Percentiles rank a stretch among this genome's conserved stretches.
Evolutionary conservation across 2,329 filamentous ascomycete species (phyloP).

Genomic region (Verticillium klebahnii): DNA sequence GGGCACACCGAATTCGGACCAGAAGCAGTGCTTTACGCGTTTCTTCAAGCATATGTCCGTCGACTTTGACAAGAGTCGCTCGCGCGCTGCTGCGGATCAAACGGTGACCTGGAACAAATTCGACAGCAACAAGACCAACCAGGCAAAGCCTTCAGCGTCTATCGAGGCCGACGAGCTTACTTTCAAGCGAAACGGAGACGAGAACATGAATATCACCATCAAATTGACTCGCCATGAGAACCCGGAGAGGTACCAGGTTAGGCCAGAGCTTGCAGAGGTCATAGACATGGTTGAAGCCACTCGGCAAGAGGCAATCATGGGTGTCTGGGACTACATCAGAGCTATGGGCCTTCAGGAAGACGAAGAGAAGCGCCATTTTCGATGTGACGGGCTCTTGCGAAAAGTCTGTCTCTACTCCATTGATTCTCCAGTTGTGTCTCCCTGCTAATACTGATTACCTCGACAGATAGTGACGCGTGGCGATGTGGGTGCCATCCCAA

Average conservation of each 20-base stretch:
- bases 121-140: constrained; percentile 39
- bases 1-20: constrained; percentile 24
- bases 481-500: constrained; percentile 79
- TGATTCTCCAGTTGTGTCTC: not conserved
- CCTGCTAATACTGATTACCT: not conserved
- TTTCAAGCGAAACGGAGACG: constrained; percentile 87
- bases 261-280: constrained; percentile 73
- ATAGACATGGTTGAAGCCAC: constrained; percentile 85
- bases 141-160: constrained; percentile 24
- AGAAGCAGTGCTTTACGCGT: constrained; percentile 52
- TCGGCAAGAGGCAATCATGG: constrained; percentile 81
- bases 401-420: constrained; percentile 48
- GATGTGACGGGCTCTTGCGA: constrained; percentile 79
- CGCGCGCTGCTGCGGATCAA: constrained; percentile 49
- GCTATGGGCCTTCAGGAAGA: constrained; percentile 84
- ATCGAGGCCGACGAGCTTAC: constrained; percentile 79
- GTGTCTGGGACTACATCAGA: constrained; percentile 92
- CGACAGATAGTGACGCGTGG: constrained; percentile 66
- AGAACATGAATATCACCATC: constrained; percentile 87
- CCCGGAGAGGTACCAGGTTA: constrained; percentile 79
- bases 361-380: constrained; percentile 88
- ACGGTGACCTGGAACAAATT: constrained; percentile 80
- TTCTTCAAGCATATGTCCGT: constrained; percentile 80
- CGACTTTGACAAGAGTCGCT: constrained; percentile 63
- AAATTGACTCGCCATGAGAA: constrained; percentile 80